phyloP scores from a whole-genome alignment of 2,329 filamentous ascomycete genomes.

The Capronia epimyces region DNA sequence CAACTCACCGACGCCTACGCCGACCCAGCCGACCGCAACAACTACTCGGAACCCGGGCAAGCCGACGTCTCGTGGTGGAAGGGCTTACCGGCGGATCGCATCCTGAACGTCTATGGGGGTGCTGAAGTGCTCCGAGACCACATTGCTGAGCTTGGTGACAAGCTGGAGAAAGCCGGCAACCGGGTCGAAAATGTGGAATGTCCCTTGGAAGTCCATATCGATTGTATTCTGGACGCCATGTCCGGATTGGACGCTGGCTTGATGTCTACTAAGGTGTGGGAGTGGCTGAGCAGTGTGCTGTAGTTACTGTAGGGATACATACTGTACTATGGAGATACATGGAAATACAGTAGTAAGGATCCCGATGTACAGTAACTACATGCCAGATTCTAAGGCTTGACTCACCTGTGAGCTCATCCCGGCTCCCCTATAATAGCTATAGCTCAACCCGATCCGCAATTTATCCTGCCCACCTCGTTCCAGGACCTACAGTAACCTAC shows the following conservation, averaged over 20 bases:
- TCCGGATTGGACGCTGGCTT: conserved; percentile 5
- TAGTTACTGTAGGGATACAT: too few relatives aligned
- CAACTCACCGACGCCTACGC: background rate
- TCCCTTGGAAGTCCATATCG: conserved; percentile 15
- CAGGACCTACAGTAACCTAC: too few relatives aligned
- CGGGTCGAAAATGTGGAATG: conserved; percentile 9
- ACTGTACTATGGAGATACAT: too few relatives aligned
- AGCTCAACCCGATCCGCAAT: too few relatives aligned
- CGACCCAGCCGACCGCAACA: conserved; percentile 3
- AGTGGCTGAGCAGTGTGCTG: conserved; percentile 8
- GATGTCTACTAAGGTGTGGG: conserved; percentile 10
- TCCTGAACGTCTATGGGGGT: conserved; percentile 9
- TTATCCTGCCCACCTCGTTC: too few relatives aligned
- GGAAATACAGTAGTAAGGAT: too few relatives aligned
- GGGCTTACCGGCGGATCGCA: background rate
- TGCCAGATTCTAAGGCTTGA: too few relatives aligned
- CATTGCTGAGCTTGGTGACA: conserved; percentile 1
- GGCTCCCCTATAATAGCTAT: too few relatives aligned
- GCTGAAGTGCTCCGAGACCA: conserved; percentile 6
- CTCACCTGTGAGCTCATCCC: too few relatives aligned
- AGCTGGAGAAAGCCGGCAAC: conserved; percentile 4
- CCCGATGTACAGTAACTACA: too few relatives aligned
- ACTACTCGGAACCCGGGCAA: conserved; percentile 4
- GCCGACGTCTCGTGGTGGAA: conserved; percentile 8
- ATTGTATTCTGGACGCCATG: conserved; percentile 13